Percentiles rank a stretch among this genome's conserved stretches.
Evolutionary conservation across 2,329 filamentous ascomycete genomes (phyloP).

Genomic region (Phaeophleospora eucalypticola): DNA sequence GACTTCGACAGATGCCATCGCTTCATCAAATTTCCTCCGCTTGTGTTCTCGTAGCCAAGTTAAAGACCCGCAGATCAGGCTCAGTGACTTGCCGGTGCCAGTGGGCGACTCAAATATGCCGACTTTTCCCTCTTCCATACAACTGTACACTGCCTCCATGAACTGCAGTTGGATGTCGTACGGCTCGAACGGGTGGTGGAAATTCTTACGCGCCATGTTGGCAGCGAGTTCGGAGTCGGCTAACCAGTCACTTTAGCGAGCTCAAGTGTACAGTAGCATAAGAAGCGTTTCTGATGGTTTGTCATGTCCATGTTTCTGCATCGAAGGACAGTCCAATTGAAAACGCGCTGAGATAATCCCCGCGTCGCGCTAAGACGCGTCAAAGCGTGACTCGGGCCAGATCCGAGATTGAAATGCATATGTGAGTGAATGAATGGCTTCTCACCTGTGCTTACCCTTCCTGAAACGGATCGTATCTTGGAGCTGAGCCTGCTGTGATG

Average conservation of each 20-base stretch:
- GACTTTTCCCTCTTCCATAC: slow-evolving; percentile 73
- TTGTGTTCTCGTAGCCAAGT: slow-evolving; percentile 90
- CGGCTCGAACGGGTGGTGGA: slow-evolving; percentile 81
- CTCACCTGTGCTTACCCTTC: slow-evolving; percentile 44
- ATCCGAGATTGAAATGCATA: background rate
- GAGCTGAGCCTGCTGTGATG: slow-evolving; percentile 16
- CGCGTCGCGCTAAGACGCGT: slow-evolving; percentile 24
- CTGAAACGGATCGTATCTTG: slow-evolving; percentile 35
- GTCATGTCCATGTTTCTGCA: background rate
- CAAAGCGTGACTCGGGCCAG: slow-evolving; percentile 9
- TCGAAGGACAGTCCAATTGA: background rate
- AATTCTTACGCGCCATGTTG: slow-evolving; percentile 49
- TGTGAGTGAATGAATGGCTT: slow-evolving; percentile 3
- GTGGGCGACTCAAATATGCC: slow-evolving; percentile 94
- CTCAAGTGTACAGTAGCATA: too few species aligned
- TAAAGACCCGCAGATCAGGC: slow-evolving; percentile 80
- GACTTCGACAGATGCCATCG: slow-evolving; percentile 44
- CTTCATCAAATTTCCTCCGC: slow-evolving; percentile 53
- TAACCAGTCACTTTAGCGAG: too few species aligned
- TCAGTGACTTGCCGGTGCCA: slow-evolving; percentile 80
- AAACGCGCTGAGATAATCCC: background rate
- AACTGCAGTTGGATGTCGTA: slow-evolving; percentile 86
- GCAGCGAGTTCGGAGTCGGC: background rate
- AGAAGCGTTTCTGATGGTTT: background rate
- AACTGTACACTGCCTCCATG: slow-evolving; percentile 77